A percentile compares a stretch with the other conserved stretches of the same genome.
Evolutionary conservation across 495 filamentous ascomycete genomes (phyloP).

Genomic region (Aeminium ludgeri): DNA sequence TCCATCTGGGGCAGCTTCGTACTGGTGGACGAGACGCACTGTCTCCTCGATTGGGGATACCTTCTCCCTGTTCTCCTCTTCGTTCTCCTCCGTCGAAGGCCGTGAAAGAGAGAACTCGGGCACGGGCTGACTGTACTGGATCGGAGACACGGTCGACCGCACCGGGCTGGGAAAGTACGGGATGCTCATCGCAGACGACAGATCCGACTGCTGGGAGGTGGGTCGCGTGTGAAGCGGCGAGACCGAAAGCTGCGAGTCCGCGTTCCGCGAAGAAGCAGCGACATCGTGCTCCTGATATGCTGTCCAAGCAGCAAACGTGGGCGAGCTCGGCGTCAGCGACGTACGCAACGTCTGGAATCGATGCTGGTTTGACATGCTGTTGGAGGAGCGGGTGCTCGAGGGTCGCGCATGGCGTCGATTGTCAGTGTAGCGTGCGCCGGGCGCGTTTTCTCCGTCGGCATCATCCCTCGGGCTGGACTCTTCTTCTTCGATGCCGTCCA

Average conservation of each 20-base stretch:
- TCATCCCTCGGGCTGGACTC: constrained; percentile 10
- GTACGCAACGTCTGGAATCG: constrained; percentile 14
- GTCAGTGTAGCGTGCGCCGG: not conserved
- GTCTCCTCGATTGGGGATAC: too few species aligned
- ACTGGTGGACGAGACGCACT: too few species aligned
- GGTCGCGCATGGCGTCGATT: constrained; percentile 13
- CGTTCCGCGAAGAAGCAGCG: not conserved
- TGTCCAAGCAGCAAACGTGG: constrained; percentile 17
- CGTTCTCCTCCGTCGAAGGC: constrained; percentile 10
- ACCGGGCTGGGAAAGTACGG: constrained; percentile 20
- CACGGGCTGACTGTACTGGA: constrained; percentile 5
- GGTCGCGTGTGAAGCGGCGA: not conserved
- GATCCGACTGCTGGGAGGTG: not conserved
- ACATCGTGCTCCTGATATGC: constrained; percentile 10
- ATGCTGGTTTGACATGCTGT: constrained; percentile 1
- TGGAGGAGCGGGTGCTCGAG: constrained; percentile 16
- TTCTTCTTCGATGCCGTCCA: constrained; percentile 21
- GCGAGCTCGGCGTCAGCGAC: constrained; percentile 19
- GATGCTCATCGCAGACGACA: constrained; percentile 17
- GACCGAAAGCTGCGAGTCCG: constrained; percentile 6
- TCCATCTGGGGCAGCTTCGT: too few species aligned
- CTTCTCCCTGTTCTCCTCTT: too few species aligned
- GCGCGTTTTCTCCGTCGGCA: not conserved
- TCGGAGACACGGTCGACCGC: constrained; percentile 7
- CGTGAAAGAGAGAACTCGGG: constrained; percentile 17